Conservation (phyloP, 176 grass and related monocot genomes). For the Eremochloa ophiuroides region DNA sequence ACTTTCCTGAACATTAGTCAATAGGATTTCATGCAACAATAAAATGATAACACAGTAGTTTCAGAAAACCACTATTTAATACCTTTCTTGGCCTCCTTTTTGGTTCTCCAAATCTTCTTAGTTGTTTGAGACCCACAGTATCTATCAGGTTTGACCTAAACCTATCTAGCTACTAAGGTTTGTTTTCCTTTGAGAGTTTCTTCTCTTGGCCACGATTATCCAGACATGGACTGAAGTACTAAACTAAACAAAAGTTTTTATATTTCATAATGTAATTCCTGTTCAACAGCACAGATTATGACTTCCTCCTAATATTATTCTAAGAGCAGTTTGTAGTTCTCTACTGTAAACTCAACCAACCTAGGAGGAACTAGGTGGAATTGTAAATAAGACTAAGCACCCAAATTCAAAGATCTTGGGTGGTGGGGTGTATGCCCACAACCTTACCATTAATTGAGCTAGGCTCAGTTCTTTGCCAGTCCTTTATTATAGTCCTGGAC, state of each 20-base stretch:
- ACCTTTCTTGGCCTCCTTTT: background rate
- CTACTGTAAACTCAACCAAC: background rate
- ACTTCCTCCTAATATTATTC: background rate
- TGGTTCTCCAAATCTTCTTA: background rate
- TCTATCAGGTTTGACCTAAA: background rate
- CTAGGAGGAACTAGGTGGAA: background rate
- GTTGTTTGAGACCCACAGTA: background rate
- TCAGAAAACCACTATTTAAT: background rate
- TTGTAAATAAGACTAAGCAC: background rate
- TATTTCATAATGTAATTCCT: background rate
- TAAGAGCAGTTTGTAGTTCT: background rate
- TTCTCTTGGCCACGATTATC: background rate
- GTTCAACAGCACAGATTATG: background rate
- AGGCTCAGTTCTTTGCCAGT: background rate
- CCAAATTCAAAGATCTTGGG: background rate
- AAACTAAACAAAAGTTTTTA: background rate
- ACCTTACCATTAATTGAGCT: background rate
- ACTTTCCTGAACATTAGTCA: background rate
- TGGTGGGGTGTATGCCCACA: background rate
- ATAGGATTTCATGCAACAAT: background rate
- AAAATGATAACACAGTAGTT: background rate
- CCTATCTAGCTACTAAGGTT: background rate
- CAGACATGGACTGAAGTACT: background rate
- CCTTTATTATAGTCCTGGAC: background rate
- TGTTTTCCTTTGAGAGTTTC: background rate